Evolutionary conservation across 2,329 filamentous ascomycete genomes (phyloP), one percentile per base, ranked within the genome.

Genomic region (Fusarium annulatum): DNA sequence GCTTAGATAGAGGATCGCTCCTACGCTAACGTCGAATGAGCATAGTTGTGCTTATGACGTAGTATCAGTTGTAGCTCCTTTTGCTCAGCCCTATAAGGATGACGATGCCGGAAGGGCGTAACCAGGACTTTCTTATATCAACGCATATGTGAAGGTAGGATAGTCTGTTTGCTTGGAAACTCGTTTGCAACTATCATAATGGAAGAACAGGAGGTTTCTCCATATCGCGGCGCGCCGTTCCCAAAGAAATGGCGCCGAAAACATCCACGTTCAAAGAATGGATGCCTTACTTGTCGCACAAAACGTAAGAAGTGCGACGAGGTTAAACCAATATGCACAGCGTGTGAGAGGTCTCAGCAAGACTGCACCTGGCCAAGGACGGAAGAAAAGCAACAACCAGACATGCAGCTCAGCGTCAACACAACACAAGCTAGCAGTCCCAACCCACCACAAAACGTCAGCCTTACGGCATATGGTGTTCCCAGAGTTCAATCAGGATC

Each of bases 221-320:
- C 41, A 4, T 69, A 51, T 21, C 33, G 48, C 3, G 56, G 65
- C 5, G 65, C 64, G 6, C 64, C 41, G 1, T 63, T 68, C 15
- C 65, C 64, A 26, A 68, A 49, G 1, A 68, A 68, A 14, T 68
- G 64, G 55, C 56, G 56, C 28, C 55, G 65, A 19, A 68, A 68
- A 21, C 42, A 68, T 39, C 48, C 65, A 23, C 48, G 64, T 38
- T 68, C 65, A n/a, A 68, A 42, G 28, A 68, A 61, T 34, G 56
- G 56, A 2, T 68, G 65, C 34, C 36, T 62, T 8, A 49, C 46
- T 4, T 68, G 56, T 30, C 63, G 65, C 10, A 23, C 46, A 9
- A 67, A 67, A 34, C 63, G 55, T 55, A 68, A 68, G 41, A 69
- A 69, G 26, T 64, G 66, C 19, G 41, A 69, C 11, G 51, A 69